A percentile compares a stretch with the other conserved stretches of the same genome.
phyloP scores from a whole-genome alignment of 345 rosid species.

The Microcos paniculata region DNA sequence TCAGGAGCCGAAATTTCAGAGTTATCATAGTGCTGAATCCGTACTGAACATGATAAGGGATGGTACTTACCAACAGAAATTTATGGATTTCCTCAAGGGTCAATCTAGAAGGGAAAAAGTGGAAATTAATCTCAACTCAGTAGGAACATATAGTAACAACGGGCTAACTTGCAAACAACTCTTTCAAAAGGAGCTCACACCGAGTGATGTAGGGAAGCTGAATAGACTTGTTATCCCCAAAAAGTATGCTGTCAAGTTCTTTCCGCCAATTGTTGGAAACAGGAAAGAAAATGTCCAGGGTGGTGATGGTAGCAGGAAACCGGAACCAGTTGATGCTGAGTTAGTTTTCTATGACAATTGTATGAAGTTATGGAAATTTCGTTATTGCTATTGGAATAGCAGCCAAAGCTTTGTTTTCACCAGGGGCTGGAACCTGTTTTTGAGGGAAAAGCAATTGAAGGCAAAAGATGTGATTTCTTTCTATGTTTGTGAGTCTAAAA shows the following conservation, averaged over 20 bases:
- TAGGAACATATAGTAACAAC: not conserved
- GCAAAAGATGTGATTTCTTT: conserved; percentile 53
- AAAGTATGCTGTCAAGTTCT: conserved; percentile 46
- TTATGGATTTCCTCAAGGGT: conserved; percentile 32
- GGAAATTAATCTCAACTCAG: not conserved
- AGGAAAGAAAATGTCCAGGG: not conserved
- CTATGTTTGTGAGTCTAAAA: conserved; percentile 36
- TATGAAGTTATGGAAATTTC: conserved; percentile 74
- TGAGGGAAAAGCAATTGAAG: conserved; percentile 60
- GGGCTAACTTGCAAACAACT: conserved; percentile 33
- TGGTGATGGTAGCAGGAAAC: not conserved
- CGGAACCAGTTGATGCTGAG: conserved; percentile 32
- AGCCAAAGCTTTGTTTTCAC: conserved; percentile 91
- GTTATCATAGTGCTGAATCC: conserved; percentile 33
- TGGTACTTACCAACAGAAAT: conserved; percentile 45
- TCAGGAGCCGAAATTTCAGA: conserved; percentile 49
- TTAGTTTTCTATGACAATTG: conserved; percentile 55
- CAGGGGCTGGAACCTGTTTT: conserved; percentile 79
- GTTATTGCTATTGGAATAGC: conserved; percentile 89
- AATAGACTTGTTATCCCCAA: conserved; percentile 70
- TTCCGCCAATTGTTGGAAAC: conserved; percentile 21
- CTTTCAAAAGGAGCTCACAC: conserved; percentile 63
- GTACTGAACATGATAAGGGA: conserved; percentile 56
- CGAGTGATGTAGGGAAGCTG: conserved; percentile 68
- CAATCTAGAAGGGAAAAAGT: conserved; percentile 2